phyloP scores from a whole-genome alignment of 2,329 filamentous ascomycete species.

The Venturia aucupariae region DNA sequence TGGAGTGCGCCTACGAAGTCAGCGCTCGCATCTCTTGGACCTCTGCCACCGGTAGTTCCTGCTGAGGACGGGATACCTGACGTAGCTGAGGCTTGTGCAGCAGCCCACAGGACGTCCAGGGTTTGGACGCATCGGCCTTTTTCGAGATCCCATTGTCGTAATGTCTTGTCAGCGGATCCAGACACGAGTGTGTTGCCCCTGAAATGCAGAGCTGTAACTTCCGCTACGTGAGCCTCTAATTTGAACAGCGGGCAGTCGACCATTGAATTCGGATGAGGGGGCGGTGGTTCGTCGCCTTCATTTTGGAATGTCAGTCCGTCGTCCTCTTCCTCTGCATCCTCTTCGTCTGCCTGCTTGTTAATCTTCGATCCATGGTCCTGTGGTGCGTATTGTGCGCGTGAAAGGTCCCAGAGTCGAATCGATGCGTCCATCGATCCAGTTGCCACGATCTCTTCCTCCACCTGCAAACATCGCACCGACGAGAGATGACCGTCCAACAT shows the following conservation, averaged over 20 bases:
- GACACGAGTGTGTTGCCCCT: conserved; percentile 83
- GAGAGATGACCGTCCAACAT: conserved; percentile 88
- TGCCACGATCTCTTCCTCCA: conserved; percentile 90
- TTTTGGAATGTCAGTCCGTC: conserved; percentile 64
- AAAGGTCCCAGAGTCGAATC: conserved; percentile 90
- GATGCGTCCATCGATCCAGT: conserved; percentile 93
- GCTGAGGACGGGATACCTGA: conserved; percentile 42
- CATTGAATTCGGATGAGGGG: conserved; percentile 64
- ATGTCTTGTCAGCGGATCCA: conserved; percentile 91
- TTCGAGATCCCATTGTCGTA: conserved; percentile 94
- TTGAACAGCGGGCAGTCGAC: conserved; percentile 83
- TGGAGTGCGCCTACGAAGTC: conserved; percentile 94
- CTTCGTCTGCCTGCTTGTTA: conserved; percentile 34
- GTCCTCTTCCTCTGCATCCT: conserved; percentile 33
- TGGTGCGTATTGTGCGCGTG: conserved; percentile 74
- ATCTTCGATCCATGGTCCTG: conserved; percentile 47
- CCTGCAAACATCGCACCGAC: conserved; percentile 83
- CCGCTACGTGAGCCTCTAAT: conserved; percentile 81
- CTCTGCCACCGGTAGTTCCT: conserved; percentile 41
- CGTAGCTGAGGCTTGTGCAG: conserved; percentile 68
- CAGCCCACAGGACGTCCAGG: conserved; percentile 94
- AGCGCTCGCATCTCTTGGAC: conserved; percentile 53
- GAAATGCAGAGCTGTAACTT: conserved; percentile 91
- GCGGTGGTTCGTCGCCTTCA: conserved; percentile 53
- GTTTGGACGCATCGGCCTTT: conserved; percentile 98